Evolutionary conservation across 352 stramenopile species (phyloP), one percentile per base, ranked within the genome.

Genomic region (Pythium sukuiense): DNA sequence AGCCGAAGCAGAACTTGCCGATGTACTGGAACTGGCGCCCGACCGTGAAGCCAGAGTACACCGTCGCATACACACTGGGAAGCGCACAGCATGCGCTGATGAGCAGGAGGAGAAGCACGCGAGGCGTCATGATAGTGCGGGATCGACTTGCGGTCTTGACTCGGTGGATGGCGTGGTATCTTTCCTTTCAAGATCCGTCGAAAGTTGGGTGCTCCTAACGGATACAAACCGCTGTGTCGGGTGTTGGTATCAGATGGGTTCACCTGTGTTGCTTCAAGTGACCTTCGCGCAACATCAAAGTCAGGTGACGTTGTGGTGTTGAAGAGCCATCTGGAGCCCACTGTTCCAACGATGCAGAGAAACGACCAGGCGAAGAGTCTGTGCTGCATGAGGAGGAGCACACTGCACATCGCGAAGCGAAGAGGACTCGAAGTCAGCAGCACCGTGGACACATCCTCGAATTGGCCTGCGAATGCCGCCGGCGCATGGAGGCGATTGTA

Each of bases 1-100:
- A 92, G 14, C 76, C 81, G 76, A 91, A 94, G 72, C 83, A 92
- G 72, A 92, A 94, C 71, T 92, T 92, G 76, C 82, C 84, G 35
- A 92, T 73, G 68, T 86, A 92, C 60, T 89, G 76, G 70, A 89
- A 92, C 72, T 94, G 82, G 11, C 76, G 73, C 45, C 77, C 79
- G 24, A 92, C 72, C 5, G 80, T 79, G 63, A 89, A 91, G 18
- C 83, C 83, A 26, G 83, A 77, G 60, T 70, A 77, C 45, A 89
- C 64, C 54, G 76, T 85, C 24, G 71, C 83, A 16, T 63, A 59
- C 0, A 54, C 39, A 6, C 7, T 13, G 3, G 29, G 26, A 35
- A 55, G 26, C 29, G n/a, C 39, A 18, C 12, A 26, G 20, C 26
- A n/a, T 41, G 59, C 13, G n/a, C 35, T 13, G 8, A 61, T 0